Percentiles rank a stretch among this genome's conserved stretches.
phyloP scores from a whole-genome alignment of 108 stramenopile genomes.

The Cylindrotheca closterium region DNA sequence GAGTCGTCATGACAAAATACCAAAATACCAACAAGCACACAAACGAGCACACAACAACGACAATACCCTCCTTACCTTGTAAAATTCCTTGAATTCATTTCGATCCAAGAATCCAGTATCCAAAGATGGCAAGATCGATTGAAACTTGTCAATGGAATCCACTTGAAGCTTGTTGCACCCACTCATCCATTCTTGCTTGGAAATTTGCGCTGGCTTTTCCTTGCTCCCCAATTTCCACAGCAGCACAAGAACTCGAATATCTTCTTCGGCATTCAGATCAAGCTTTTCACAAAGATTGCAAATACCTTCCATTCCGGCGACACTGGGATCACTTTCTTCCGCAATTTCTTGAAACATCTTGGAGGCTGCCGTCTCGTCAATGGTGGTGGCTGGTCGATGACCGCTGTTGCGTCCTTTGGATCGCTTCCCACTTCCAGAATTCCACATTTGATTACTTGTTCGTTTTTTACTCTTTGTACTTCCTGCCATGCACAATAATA shows the following conservation, averaged over 20 bases:
- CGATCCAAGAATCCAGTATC: constrained; percentile 89
- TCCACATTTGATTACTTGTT: constrained; percentile 26
- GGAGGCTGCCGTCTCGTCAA: constrained; percentile 18
- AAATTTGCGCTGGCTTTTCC: constrained; percentile 81
- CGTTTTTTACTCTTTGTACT: constrained; percentile 4
- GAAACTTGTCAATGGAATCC: constrained; percentile 66
- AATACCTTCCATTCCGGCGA: constrained; percentile 78
- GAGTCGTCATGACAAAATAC: too few species aligned
- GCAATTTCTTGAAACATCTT: constrained; percentile 59
- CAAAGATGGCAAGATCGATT: constrained; percentile 59
- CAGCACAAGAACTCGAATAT: constrained; percentile 85
- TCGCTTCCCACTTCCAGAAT: constrained; percentile 17
- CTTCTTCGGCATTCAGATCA: constrained; percentile 76
- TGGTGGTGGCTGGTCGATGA: background rate
- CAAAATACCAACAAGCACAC: too few species aligned
- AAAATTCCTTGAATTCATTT: constrained; percentile 87
- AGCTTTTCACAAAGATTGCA: constrained; percentile 74
- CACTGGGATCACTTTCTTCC: constrained; percentile 61
- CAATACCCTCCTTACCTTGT: constrained; percentile 51
- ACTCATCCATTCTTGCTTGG: constrained; percentile 68
- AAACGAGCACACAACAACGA: background rate
- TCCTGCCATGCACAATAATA: constrained; percentile 12
- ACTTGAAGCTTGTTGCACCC: constrained; percentile 58
- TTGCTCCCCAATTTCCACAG: constrained; percentile 82
- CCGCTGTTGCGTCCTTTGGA: constrained; percentile 6